Percentiles rank a stretch among this genome's conserved stretches.
These are phyloP conservation scores for Leucogyrophana mollusca DNA, from an alignment of 768 basidiomycete species.

Conservation along the genomic window DNA sequence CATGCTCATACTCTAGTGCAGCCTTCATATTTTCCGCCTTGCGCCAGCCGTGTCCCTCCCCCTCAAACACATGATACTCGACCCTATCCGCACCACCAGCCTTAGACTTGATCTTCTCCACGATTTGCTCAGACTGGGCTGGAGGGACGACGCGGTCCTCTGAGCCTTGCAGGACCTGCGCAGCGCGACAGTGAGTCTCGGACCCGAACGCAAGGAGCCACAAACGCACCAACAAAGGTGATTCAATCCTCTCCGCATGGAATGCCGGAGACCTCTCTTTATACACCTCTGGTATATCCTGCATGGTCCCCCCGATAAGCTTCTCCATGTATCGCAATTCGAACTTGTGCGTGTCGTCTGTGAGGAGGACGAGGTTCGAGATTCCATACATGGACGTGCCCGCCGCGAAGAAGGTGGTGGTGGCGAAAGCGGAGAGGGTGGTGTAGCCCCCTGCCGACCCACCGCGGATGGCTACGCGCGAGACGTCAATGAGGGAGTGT, in stretches of 20 bases:
- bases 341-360: slow-evolving; percentile 71
- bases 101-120: slow-evolving; percentile 18
- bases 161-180: slow-evolving; percentile 68
- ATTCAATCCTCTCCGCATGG: slow-evolving; percentile 58
- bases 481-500: slow-evolving; percentile 56
- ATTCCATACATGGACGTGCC: slow-evolving; percentile 69
- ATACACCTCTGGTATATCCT: slow-evolving; percentile 57
- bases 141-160: slow-evolving; percentile 66
- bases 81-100: slow-evolving; percentile 12
- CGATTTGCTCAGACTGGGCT: slow-evolving; percentile 47
- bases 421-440: slow-evolving; percentile 47
- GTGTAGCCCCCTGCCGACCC: slow-evolving; percentile 76
- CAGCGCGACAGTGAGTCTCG: slow-evolving; percentile 8
- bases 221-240: slow-evolving; percentile 59
- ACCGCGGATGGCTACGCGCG: slow-evolving; percentile 69
- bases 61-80: slow-evolving; percentile 39
- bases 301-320: slow-evolving; percentile 58
- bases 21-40: slow-evolving; percentile 33
- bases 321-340: slow-evolving; percentile 58
- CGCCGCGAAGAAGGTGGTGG: slow-evolving; percentile 55
- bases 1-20: slow-evolving; percentile 33
- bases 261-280: slow-evolving; percentile 60
- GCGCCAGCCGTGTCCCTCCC: slow-evolving; percentile 44
- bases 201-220: background rate
- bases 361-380: slow-evolving; percentile 57